Evolutionary conservation across 179 eudicot species (phyloP).

Genomic region (Gypsophila paniculata): DNA sequence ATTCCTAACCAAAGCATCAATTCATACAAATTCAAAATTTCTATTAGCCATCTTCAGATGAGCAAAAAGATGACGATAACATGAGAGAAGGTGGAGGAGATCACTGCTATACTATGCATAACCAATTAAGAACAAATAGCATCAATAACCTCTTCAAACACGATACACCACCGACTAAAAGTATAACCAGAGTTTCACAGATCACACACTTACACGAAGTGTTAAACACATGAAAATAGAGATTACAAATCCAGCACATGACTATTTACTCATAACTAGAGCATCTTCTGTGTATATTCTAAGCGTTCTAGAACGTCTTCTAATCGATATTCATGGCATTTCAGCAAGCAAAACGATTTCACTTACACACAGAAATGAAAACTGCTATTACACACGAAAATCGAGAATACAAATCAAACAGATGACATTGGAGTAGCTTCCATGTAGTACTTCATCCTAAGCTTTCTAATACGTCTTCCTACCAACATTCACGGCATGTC

Average conservation of each 20-base stretch:
- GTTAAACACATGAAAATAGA: neutral
- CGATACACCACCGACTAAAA: neutral
- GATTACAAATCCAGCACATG: too few relatives aligned
- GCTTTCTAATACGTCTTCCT: neutral
- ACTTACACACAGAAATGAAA: neutral
- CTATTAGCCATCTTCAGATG: neutral
- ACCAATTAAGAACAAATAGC: neutral
- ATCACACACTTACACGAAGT: neutral
- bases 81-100: neutral
- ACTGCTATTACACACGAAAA: neutral
- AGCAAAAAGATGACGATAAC: neutral
- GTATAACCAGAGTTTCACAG: neutral
- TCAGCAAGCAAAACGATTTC: neutral
- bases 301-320: neutral
- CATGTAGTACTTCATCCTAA: too few relatives aligned
- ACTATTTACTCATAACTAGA: neutral
- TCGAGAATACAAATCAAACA: too few relatives aligned
- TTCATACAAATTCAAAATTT: neutral
- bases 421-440: too few relatives aligned
- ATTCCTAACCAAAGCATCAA: neutral
- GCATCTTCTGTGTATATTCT: neutral
- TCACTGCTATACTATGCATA: neutral
- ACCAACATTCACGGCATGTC: neutral
- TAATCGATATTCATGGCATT: neutral
- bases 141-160: neutral